Conservation (phyloP, 164 flowering plant genomes). For the Umbilicus rupestris region DNA sequence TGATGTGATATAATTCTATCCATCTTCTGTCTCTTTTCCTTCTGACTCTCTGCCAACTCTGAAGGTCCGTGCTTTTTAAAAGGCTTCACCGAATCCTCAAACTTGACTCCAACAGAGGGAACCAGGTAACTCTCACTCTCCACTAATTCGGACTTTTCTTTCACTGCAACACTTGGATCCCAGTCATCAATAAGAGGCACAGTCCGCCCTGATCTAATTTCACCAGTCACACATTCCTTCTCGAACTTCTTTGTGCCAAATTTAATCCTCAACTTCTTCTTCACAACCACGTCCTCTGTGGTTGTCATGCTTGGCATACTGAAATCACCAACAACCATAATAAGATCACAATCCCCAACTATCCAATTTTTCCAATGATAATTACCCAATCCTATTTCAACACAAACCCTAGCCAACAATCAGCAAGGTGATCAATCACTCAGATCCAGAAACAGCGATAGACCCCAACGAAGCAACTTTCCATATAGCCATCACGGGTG, state of each 20-base stretch:
- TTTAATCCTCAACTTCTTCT: constrained; percentile 23
- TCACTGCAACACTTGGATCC: neutral
- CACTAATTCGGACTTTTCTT: neutral
- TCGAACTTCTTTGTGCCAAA: constrained; percentile 18
- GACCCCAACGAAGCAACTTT: neutral
- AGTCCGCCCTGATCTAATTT: constrained; percentile 6
- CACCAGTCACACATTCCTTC: constrained; percentile 6
- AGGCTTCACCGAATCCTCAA: neutral
- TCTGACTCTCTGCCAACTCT: constrained; percentile 18
- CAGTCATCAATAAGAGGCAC: constrained; percentile 5
- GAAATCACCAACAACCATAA: constrained; percentile 6
- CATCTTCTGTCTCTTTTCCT: constrained; percentile 45
- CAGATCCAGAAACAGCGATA: neutral
- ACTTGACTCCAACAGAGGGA: neutral
- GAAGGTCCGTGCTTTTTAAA: constrained; percentile 32
- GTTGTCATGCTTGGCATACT: constrained; percentile 18
- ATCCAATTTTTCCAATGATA: neutral
- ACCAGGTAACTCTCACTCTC: neutral
- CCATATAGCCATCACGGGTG: neutral
- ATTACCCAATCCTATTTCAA: neutral
- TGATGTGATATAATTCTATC: constrained; percentile 28
- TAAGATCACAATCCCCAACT: neutral
- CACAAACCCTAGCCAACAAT: constrained; percentile 4
- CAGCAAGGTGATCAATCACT: neutral
- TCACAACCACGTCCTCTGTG: constrained; percentile 16